Conservation (phyloP, 768 basidiomycete species). For the Leucosporidium yakuticum region DNA sequence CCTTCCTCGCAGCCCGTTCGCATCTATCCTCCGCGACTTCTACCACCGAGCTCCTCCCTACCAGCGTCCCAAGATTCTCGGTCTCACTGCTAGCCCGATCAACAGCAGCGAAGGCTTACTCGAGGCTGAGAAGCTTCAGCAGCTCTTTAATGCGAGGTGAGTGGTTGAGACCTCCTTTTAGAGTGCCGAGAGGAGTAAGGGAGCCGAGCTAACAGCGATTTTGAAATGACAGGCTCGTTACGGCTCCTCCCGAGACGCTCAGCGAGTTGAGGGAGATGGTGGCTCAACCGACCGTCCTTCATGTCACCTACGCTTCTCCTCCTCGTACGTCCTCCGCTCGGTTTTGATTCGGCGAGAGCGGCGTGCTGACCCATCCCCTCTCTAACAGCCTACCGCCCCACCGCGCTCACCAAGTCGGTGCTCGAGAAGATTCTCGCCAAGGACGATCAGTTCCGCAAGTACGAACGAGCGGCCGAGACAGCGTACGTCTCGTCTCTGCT, state of each 20-base stretch:
- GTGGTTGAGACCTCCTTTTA: background rate
- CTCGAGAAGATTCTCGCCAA: background rate
- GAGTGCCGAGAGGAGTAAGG: background rate
- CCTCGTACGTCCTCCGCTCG: background rate
- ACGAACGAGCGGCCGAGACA: background rate
- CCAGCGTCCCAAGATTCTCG: constrained; percentile 11
- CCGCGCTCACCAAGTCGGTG: background rate
- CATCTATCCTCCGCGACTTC: constrained; percentile 21
- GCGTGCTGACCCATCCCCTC: background rate
- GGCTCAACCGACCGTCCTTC: background rate
- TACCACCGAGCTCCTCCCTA: constrained; percentile 5
- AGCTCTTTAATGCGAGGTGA: constrained; percentile 15
- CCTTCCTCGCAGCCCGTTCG: constrained; percentile 6
- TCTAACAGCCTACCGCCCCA: background rate
- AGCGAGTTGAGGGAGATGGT: constrained; percentile 6
- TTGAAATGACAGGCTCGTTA: constrained; percentile 5
- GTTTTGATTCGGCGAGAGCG: background rate
- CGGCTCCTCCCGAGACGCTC: constrained; percentile 10
- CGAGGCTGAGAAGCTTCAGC: constrained; percentile 10
- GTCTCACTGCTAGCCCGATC: constrained; percentile 15
- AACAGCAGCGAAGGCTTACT: constrained; percentile 4
- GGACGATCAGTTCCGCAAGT: constrained; percentile 7
- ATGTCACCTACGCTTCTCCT: background rate
- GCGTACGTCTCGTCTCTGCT: background rate
- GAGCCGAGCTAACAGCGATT: too few relatives aligned